A percentile compares a stretch with the other conserved stretches of the same genome.
Conservation (phyloP, 2,329 filamentous ascomycete species). For the Clonostachys sp. region DNA sequence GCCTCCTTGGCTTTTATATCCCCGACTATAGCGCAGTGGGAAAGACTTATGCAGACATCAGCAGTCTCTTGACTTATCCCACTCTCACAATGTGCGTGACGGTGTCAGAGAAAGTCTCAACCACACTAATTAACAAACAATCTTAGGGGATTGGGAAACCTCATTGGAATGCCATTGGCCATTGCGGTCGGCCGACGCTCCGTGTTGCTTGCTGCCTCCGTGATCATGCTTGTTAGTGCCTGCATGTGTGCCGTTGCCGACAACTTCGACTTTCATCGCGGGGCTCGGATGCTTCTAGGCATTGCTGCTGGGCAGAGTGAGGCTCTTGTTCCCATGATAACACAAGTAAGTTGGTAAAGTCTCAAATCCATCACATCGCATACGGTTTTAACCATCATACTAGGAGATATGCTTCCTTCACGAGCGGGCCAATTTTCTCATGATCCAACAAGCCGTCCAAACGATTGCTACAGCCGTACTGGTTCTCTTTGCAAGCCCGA, state of each 20-base stretch:
- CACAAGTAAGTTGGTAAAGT: neutral
- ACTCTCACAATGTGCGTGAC: too few species aligned
- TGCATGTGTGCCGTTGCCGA: slow-evolving; percentile 11
- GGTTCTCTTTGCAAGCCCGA: slow-evolving; percentile 31
- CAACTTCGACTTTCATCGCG: slow-evolving; percentile 18
- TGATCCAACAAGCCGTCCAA: slow-evolving; percentile 30
- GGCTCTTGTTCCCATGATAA: slow-evolving; percentile 32
- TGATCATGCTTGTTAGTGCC: slow-evolving; percentile 17
- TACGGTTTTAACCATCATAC: neutral
- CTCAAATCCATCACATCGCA: too few species aligned
- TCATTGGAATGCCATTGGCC: slow-evolving; percentile 24
- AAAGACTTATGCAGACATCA: too few species aligned
- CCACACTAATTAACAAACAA: too few species aligned
- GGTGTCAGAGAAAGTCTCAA: too few species aligned
- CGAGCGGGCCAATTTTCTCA: slow-evolving; percentile 30
- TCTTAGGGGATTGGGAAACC: slow-evolving; percentile 19
- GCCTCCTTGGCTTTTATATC: too few species aligned
- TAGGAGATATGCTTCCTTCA: slow-evolving; percentile 37
- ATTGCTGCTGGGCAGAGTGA: slow-evolving; percentile 34
- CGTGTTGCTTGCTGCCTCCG: slow-evolving; percentile 16
- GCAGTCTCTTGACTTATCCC: too few species aligned
- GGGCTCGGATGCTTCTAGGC: slow-evolving; percentile 26
- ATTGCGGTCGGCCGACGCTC: slow-evolving; percentile 23
- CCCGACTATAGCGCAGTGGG: too few species aligned
- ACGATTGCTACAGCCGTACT: slow-evolving; percentile 27